Conservation (phyloP, 768 basidiomycete genomes). For the Kwoniella sp. region DNA sequence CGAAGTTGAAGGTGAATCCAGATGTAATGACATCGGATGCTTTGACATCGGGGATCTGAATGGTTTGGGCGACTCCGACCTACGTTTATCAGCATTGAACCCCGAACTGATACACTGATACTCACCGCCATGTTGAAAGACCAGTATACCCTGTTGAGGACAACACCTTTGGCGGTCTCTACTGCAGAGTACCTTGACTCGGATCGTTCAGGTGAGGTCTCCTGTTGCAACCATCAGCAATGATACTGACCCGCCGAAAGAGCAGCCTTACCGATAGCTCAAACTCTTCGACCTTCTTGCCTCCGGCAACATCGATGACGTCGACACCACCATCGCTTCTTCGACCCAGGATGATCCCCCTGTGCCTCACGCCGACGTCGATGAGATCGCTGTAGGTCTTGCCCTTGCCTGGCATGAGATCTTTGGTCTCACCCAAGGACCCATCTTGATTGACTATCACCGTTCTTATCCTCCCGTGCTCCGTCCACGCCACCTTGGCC, state of each 20-base stretch:
- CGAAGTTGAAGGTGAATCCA: constrained; percentile 62
- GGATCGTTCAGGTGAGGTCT: constrained; percentile 52
- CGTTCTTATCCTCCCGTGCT: constrained; percentile 55
- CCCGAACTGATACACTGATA: constrained; percentile 16
- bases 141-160: constrained; percentile 67
- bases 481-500: constrained; percentile 54
- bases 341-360: constrained; percentile 63
- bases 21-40: constrained; percentile 20
- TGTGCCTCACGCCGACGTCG: constrained; percentile 60
- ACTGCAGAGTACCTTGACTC: constrained; percentile 61
- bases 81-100: neutral
- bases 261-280: constrained; percentile 55
- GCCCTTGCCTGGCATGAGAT: constrained; percentile 29
- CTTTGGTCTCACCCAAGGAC: constrained; percentile 23
- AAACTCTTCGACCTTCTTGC: constrained; percentile 55
- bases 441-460: constrained; percentile 44
- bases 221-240: constrained; percentile 1
- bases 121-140: constrained; percentile 58
- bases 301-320: constrained; percentile 57
- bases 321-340: constrained; percentile 58
- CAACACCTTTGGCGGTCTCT: constrained; percentile 56
- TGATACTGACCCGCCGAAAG: neutral
- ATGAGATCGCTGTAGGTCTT: constrained; percentile 56
- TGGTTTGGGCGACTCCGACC: constrained; percentile 26
- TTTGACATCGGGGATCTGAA: constrained; percentile 15